Conservation (phyloP, 1,284 basidiomycete species). For the Cutaneotrichosporon sp. region DNA sequence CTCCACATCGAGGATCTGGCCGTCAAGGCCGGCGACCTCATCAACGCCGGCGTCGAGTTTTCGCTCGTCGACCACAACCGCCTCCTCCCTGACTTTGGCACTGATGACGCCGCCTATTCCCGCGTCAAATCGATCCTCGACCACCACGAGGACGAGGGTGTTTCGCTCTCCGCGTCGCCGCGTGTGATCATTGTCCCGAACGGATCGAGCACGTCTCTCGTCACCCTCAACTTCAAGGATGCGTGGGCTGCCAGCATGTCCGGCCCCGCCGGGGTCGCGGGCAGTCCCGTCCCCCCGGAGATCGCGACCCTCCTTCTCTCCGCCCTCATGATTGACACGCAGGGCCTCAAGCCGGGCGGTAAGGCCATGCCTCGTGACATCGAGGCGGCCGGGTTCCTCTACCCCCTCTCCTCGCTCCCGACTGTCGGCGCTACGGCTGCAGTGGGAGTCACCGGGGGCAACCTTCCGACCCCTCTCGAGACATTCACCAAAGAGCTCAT, state of each 20-base stretch:
- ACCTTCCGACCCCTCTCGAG: slow-evolving; percentile 32
- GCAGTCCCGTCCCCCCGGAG: slow-evolving; percentile 54
- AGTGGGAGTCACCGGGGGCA: slow-evolving; percentile 1
- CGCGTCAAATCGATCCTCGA: slow-evolving; percentile 78
- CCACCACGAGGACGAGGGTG: slow-evolving; percentile 83
- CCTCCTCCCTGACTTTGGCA: slow-evolving; percentile 60
- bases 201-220: slow-evolving; percentile 77
- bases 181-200: slow-evolving; percentile 62
- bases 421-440: neutral
- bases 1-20: slow-evolving; percentile 52
- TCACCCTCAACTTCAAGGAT: slow-evolving; percentile 60
- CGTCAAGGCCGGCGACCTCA: slow-evolving; percentile 52
- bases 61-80: slow-evolving; percentile 88
- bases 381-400: slow-evolving; percentile 63
- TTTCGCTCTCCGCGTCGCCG: slow-evolving; percentile 63
- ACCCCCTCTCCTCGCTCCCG: slow-evolving; percentile 41
- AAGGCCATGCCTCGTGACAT: slow-evolving; percentile 70
- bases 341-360: slow-evolving; percentile 67
- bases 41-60: slow-evolving; percentile 60
- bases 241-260: slow-evolving; percentile 38
- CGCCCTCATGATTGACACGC: slow-evolving; percentile 79
- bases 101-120: slow-evolving; percentile 29
- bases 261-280: slow-evolving; percentile 26
- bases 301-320: slow-evolving; percentile 75
- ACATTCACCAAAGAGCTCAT: slow-evolving; percentile 60